Evolutionary conservation across 176 grass and related monocot genomes (phyloP).

Genomic region (Musa troglodytarum): DNA sequence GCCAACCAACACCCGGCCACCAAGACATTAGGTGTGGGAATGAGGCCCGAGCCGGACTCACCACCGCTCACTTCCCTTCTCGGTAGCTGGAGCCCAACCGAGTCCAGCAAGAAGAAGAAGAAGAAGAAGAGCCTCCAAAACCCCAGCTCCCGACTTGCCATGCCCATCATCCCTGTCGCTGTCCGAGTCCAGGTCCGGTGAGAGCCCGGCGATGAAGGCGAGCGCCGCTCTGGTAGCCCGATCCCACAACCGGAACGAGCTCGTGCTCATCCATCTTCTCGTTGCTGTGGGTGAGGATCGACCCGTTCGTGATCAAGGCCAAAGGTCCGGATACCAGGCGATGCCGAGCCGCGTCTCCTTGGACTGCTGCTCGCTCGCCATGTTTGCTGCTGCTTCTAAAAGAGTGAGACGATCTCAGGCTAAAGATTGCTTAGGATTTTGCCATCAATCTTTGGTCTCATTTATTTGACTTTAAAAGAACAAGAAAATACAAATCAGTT

Average conservation of each 20-base stretch:
- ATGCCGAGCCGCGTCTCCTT: neutral
- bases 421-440: too few species aligned
- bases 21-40: constrained; percentile 38
- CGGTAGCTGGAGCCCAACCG: constrained; percentile 18
- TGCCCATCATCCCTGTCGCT: too few species aligned
- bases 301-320: constrained; percentile 2
- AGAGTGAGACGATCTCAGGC: too few species aligned
- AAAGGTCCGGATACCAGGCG: neutral
- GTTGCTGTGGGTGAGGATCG: constrained; percentile 5
- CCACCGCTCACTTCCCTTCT: neutral
- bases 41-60: constrained; percentile 25
- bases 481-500: too few species aligned
- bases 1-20: constrained; percentile 50
- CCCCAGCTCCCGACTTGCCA: too few species aligned
- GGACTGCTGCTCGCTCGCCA: too few species aligned
- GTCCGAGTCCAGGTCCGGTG: neutral
- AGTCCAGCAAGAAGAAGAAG: neutral
- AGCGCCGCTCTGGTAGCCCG: too few species aligned
- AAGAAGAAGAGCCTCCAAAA: too few species aligned
- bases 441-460: too few species aligned
- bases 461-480: too few species aligned
- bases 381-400: too few species aligned
- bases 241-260: too few species aligned
- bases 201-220: constrained; percentile 38
- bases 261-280: neutral